Evolutionary conservation across 1,139 yeast species (phyloP), one percentile per base, ranked within the genome.

Genomic region (Kodamaea anthophila): DNA sequence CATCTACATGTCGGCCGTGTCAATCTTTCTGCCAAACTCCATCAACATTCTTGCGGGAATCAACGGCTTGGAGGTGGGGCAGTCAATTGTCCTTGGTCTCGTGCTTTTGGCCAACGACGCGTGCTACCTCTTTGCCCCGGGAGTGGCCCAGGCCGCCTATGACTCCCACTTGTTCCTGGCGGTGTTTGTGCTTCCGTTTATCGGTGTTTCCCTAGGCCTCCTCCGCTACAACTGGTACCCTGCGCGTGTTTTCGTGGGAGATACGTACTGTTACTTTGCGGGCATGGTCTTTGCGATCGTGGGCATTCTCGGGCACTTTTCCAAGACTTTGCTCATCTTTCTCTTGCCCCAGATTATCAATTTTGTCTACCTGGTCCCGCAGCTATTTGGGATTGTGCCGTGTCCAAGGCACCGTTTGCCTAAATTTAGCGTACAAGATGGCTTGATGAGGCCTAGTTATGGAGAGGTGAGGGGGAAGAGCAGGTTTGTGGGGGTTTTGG

Each of bases 261-360:
- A 91, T 51, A 91, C 98, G 0, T 93, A 83, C 60, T 91, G 99
- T 57, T 91, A 93, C 57, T 87, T 91, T 55, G 86, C 96, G 18
- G 99, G 99, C 3, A 91, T 91, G 98, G 95, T 91, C 1, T 88
- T 91, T 57, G 98, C 97, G 0, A 93, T 88, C 21, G 95, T 86
- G 15, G 97, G 97, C 3, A 93, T 91, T 24, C 70, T 86, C 37
- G 97, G 97, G 2, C 99, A 91, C 59, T 93, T 88, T 53, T 85
- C 96, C 28, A 91, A 91, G 57, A 91, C 99, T 0, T 65, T 91
- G 43, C 62, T 91, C 53, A 58, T 88, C 21, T 81, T 91, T 51
- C 81, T 91, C 51, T 60, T 85, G 21, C 97, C 97, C 1, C 98
- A 91, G 56, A 84, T 91, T 31, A 58, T 86, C 56, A 91, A 91